Evolutionary conservation across 208 protist genomes (phyloP), one percentile per base, ranked within the genome.

Genomic region (Trypanosoma caninum): DNA sequence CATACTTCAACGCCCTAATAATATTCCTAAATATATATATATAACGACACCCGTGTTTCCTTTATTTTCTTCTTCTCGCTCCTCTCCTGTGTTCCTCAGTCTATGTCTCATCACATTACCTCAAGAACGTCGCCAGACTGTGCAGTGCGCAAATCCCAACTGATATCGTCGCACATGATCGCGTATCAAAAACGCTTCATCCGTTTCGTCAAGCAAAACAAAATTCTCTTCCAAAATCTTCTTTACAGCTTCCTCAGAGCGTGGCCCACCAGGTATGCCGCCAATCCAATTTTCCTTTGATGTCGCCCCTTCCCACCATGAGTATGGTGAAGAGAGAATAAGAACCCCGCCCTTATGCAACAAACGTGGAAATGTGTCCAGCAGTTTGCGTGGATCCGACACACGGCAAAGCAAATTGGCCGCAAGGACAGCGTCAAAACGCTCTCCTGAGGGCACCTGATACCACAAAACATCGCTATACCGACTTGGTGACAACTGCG

Each of bases 121-220:
- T 65, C 33, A 74, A 31, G 58, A 45, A 2, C 54, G 40, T 1
- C 61, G 54, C 85, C 82, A 95, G 22, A 94, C 79, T 0, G 77
- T 91, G 66, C 83, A 93, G 73, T 97, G 82, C 0, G 83, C 75
- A 34, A 95, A 80, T 23, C 83, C 86, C 38, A 91, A 74, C 56
- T 97, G 91, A 67, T 93, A 93, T 42, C 93, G 93, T 7, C 89
- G 74, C 23, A 80, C 56, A 56, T 92, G 86, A 30, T 95, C 83
- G 18, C 91, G 84, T 59, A 97, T 95, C 22, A 97, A 65, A 57
- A 97, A 97, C 16, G 74, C 74, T 74, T 92, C 82, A 52, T 97
- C 87, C 6, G 55, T 70, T 40, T 87, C 79, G 27, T 31, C 66
- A n/a, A 91, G 72, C 3, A 94, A 64, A 20, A 94, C 85, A 67